phyloP scores from a whole-genome alignment of 2,329 filamentous ascomycete genomes.

The Xylariaceae sp. region DNA sequence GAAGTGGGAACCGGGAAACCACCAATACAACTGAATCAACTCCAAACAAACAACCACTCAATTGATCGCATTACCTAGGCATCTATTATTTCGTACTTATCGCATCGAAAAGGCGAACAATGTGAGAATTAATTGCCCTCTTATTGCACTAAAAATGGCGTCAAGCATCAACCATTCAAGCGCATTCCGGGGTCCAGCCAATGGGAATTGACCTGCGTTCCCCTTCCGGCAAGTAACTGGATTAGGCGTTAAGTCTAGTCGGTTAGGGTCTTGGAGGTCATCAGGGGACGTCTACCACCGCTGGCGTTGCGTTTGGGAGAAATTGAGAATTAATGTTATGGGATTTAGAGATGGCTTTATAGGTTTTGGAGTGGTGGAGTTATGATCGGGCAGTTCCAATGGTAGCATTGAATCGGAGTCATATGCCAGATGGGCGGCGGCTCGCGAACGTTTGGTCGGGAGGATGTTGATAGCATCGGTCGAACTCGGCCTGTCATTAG shows the following conservation, averaged over 20 bases:
- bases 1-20: not conserved
- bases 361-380: too few species aligned
- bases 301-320: not conserved
- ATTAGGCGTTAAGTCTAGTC: not conserved
- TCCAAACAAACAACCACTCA: not conserved
- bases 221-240: constrained; percentile 2
- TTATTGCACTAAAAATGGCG: not conserved
- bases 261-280: not conserved
- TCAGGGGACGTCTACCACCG: too few species aligned
- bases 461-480: too few species aligned
- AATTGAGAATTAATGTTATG: not conserved
- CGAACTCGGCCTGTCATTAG: too few species aligned
- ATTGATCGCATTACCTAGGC: not conserved
- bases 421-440: too few species aligned
- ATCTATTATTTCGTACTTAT: not conserved
- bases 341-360: too few species aligned
- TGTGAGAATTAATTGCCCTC: not conserved
- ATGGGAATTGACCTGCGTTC: constrained; percentile 2
- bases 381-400: too few species aligned
- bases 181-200: not conserved
- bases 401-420: too few species aligned
- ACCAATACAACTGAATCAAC: not conserved
- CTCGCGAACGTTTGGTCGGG: too few species aligned
- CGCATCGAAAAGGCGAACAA: not conserved
- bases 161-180: not conserved